phyloP scores from a whole-genome alignment of 768 basidiomycete species.

The Termitomyces sp. region DNA sequence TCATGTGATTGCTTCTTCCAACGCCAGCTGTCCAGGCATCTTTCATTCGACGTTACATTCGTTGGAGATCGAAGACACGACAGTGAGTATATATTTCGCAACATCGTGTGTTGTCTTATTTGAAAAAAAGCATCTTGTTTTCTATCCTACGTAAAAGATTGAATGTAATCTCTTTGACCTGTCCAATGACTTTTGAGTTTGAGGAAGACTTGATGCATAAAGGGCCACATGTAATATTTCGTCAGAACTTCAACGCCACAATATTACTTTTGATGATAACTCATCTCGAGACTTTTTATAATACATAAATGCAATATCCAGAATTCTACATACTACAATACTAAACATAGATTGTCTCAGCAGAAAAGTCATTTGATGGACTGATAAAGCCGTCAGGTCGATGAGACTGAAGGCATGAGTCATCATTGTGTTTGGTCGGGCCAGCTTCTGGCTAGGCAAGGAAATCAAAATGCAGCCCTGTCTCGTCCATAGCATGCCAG shows the following conservation, averaged over 20 bases:
- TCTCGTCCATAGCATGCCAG: neutral
- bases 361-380: neutral
- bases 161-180: constrained; percentile 5
- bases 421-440: neutral
- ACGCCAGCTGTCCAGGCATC: constrained; percentile 1
- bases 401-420: neutral
- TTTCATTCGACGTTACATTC: constrained; percentile 4
- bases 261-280: neutral
- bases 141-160: constrained; percentile 2
- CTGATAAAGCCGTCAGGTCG: neutral
- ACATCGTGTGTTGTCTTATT: too few relatives aligned
- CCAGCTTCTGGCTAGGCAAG: too few relatives aligned
- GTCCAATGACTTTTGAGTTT: constrained; percentile 5
- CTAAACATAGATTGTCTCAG: neutral
- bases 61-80: constrained; percentile 4
- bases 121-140: neutral
- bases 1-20: too few relatives aligned
- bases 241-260: neutral
- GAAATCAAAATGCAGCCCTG: neutral
- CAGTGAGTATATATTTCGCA: neutral
- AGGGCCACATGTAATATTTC: too few relatives aligned
- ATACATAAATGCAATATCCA: neutral
- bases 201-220: constrained; percentile 6
- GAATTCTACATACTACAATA: neutral
- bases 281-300: neutral